Percentiles rank a stretch among this genome's conserved stretches.
phyloP scores from a whole-genome alignment of 2,329 filamentous ascomycete species.

The Sarocladium kiliense region DNA sequence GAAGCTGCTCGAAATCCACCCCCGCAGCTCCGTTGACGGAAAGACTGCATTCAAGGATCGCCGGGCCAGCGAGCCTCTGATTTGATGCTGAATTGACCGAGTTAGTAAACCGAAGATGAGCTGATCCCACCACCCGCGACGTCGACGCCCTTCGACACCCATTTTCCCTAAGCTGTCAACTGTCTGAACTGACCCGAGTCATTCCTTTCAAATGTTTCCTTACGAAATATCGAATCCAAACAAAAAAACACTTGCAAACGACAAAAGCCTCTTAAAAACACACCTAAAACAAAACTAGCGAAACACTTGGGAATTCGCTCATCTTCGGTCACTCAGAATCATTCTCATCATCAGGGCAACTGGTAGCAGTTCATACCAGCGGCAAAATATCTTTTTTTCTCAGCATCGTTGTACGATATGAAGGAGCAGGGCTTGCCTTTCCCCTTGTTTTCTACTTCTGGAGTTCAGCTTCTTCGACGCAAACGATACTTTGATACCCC shows the following conservation, averaged over 20 bases:
- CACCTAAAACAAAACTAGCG: constrained; percentile 10
- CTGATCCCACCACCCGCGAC: constrained; percentile 8
- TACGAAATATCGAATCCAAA: not conserved
- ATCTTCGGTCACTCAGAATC: not conserved
- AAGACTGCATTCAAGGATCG: constrained; percentile 30
- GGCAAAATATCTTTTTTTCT: not conserved
- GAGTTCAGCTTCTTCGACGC: constrained; percentile 1
- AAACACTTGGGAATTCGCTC: constrained; percentile 4
- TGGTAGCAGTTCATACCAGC: not conserved
- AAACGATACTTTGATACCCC: constrained; percentile 12
- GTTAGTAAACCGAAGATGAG: constrained; percentile 10
- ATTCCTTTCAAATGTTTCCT: constrained; percentile 14
- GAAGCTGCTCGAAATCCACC: constrained; percentile 63
- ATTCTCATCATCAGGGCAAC: not conserved
- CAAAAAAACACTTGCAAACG: constrained; percentile 8
- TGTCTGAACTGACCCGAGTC: constrained; percentile 17
- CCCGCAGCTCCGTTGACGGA: constrained; percentile 47
- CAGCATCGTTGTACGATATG: constrained; percentile 4
- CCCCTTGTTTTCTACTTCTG: not conserved
- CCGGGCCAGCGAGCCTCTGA: constrained; percentile 15
- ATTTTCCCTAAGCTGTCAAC: constrained; percentile 11
- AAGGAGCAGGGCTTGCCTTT: not conserved
- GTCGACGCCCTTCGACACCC: constrained; percentile 1
- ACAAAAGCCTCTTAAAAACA: constrained; percentile 9
- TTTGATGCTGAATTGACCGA: constrained; percentile 9